A percentile compares a stretch with the other conserved stretches of the same genome.
Evolutionary conservation across 1,284 basidiomycete genomes (phyloP).

Genomic region (Coniophora puteana): DNA sequence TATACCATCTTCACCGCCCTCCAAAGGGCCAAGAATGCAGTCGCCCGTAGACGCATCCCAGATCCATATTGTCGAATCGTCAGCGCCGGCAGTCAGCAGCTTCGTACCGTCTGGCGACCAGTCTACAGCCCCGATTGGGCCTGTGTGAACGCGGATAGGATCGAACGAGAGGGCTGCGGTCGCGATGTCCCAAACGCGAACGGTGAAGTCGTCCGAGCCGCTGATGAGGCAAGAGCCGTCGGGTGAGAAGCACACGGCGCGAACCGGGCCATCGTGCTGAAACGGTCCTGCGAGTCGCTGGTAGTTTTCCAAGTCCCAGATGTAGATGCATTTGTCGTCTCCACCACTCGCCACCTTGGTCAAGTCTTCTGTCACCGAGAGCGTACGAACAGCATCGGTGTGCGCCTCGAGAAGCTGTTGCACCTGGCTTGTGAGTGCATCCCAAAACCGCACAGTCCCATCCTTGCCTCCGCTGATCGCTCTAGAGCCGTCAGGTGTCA

Average conservation of each 20-base stretch:
- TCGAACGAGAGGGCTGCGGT: neutral
- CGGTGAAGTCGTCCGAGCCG: neutral
- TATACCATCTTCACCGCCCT: conserved; percentile 10
- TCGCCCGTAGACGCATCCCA: conserved; percentile 4
- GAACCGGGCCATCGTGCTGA: neutral
- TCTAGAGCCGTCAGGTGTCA: too few species aligned
- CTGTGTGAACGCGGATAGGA: neutral
- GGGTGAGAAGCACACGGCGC: neutral
- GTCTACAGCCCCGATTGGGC: neutral
- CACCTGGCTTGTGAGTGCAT: too few species aligned
- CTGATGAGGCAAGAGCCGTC: neutral
- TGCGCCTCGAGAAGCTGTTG: neutral
- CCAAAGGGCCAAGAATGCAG: conserved; percentile 3
- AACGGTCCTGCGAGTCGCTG: neutral
- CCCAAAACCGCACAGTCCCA: too few species aligned
- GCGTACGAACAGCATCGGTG: neutral
- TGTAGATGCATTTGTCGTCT: neutral
- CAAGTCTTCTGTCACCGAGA: neutral
- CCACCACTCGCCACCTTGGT: neutral
- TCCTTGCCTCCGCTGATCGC: too few species aligned
- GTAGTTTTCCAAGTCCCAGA: neutral
- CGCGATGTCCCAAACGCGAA: neutral
- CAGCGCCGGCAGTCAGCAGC: too few species aligned
- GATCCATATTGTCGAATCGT: conserved; percentile 3
- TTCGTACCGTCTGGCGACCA: too few species aligned